Evolutionary conservation across 2,329 filamentous ascomycete genomes (phyloP).

Genomic region (Ophiosphaerella herpotricha): DNA sequence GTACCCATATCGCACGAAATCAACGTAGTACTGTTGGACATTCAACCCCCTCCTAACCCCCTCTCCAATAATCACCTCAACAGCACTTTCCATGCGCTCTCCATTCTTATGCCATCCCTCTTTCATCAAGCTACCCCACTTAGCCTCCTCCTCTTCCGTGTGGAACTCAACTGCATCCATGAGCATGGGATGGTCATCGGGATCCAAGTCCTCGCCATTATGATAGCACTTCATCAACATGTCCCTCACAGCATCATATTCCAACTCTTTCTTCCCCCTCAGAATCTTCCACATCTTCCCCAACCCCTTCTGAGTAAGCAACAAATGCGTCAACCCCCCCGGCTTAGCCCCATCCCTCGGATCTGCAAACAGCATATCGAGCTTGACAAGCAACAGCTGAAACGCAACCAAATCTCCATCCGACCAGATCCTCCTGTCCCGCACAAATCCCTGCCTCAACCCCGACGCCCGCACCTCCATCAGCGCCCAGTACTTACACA

Average conservation of each 20-base stretch:
- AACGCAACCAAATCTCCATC: slow-evolving; percentile 65
- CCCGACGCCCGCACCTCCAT: slow-evolving; percentile 67
- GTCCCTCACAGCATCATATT: slow-evolving; percentile 24
- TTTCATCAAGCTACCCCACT: slow-evolving; percentile 46
- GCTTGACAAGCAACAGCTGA: slow-evolving; percentile 71
- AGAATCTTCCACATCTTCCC: slow-evolving; percentile 47
- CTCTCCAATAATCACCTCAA: slow-evolving; percentile 55
- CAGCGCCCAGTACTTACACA: slow-evolving; percentile 70
- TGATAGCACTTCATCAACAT: slow-evolving; percentile 27
- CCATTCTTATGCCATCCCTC: slow-evolving; percentile 59
- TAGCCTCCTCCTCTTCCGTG: slow-evolving; percentile 27
- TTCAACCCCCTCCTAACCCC: slow-evolving; percentile 56
- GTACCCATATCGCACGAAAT: slow-evolving; percentile 68
- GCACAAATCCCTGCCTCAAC: slow-evolving; percentile 60
- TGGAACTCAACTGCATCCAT: slow-evolving; percentile 19
- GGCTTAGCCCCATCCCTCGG: slow-evolving; percentile 61
- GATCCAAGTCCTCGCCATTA: slow-evolving; percentile 22
- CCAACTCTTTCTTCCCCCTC: slow-evolving; percentile 57
- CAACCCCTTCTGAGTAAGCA: slow-evolving; percentile 62
- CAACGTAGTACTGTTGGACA: slow-evolving; percentile 59
- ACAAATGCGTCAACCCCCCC: slow-evolving; percentile 43
- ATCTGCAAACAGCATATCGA: slow-evolving; percentile 71
- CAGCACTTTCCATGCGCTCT: slow-evolving; percentile 54
- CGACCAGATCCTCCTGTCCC: slow-evolving; percentile 59
- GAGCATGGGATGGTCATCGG: slow-evolving; percentile 22